phyloP scores from a whole-genome alignment of 1,284 basidiomycete species.

The Ceratobasidium sp. region DNA sequence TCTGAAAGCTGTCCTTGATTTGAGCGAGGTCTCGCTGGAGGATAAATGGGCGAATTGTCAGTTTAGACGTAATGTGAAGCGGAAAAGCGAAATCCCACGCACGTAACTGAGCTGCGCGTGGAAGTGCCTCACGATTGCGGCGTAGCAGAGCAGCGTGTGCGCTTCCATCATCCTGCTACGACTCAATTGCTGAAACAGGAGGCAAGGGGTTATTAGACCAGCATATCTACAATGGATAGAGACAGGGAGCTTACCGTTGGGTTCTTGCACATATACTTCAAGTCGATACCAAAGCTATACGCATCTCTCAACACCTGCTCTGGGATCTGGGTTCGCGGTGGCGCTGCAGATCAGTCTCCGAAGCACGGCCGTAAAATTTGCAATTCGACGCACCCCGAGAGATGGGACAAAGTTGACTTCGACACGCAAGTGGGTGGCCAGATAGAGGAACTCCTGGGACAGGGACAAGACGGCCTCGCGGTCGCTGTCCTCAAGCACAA shows the following conservation, averaged over 20 bases:
- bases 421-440: conserved; percentile 8
- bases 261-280: conserved; percentile 33
- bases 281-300: conserved; percentile 31
- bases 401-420: conserved; percentile 29
- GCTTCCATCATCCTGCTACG: conserved; percentile 31
- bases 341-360: conserved; percentile 16
- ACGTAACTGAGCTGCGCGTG: conserved; percentile 25
- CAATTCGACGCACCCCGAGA: conserved; percentile 15
- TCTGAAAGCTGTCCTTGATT: conserved; percentile 17
- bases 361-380: conserved; percentile 22
- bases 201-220: background rate
- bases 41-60: background rate
- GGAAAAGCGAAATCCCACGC: conserved; percentile 33
- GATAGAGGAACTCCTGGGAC: conserved; percentile 27
- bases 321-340: conserved; percentile 25
- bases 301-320: conserved; percentile 32
- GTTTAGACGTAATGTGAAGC: conserved; percentile 16
- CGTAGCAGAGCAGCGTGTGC: conserved; percentile 30
- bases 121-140: conserved; percentile 33
- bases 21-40: conserved; percentile 18
- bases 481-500: conserved; percentile 26
- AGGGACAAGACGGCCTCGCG: conserved; percentile 26
- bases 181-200: conserved; percentile 26
- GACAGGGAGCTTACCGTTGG: conserved; percentile 10
- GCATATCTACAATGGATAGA: background rate